Evolutionary conservation across 331 rosid genomes (phyloP).

Genomic region (Phaseolus coccineus): DNA sequence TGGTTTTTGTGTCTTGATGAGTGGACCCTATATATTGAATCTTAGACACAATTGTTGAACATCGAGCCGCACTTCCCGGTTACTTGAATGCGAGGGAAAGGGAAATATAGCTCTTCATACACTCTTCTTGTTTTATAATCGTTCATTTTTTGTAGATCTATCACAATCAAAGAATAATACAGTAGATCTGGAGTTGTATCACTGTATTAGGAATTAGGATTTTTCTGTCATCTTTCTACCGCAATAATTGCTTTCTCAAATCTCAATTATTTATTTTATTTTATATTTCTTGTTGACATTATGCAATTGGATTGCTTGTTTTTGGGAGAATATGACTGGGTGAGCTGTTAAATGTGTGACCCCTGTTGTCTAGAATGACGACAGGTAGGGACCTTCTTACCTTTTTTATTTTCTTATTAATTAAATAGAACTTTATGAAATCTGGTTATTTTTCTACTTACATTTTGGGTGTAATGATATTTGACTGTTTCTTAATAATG

Average conservation of each 20-base stretch:
- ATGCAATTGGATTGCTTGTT: conserved; percentile 15
- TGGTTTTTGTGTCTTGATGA: neutral
- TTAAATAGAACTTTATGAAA: neutral
- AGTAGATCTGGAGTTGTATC: conserved; percentile 31
- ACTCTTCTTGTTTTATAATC: neutral
- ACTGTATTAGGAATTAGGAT: neutral
- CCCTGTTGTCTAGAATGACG: conserved; percentile 45
- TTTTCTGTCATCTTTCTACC: conserved; percentile 32
- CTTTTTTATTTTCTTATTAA: conserved; percentile 11
- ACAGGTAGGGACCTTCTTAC: conserved; percentile 44
- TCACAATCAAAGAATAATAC: neutral
- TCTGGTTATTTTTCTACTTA: neutral
- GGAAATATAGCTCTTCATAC: neutral
- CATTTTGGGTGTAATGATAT: neutral
- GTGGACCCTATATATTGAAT: neutral
- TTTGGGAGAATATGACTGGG: conserved; percentile 33
- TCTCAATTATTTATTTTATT: neutral
- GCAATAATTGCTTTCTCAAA: conserved; percentile 20
- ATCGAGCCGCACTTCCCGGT: neutral
- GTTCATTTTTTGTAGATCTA: conserved; percentile 22
- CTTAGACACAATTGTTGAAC: neutral
- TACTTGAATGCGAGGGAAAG: neutral
- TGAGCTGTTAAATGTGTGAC: conserved; percentile 45
- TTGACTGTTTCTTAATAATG: neutral
- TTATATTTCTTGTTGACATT: conserved; percentile 8